A percentile compares a stretch with the other conserved stretches of the same genome.
Conservation (phyloP, 2,329 filamentous ascomycete species). For the Colletotrichum sidae region DNA sequence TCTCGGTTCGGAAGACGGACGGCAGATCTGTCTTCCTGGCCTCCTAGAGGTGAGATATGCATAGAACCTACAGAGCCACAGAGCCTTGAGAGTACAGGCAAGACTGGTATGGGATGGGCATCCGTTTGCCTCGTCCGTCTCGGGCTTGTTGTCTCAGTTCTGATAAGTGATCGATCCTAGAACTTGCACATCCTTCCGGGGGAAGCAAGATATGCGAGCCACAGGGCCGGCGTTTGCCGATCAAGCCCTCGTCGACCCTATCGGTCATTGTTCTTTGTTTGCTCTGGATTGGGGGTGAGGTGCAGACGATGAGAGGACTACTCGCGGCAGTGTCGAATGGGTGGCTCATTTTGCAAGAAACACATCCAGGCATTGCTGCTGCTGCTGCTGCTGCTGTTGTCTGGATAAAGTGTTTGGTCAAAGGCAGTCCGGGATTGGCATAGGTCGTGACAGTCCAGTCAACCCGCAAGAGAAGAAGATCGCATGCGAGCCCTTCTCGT, state of each 20-base stretch:
- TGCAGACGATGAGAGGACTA: not conserved
- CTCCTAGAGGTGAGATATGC: no score
- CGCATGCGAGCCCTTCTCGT: not conserved
- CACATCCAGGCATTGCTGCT: not conserved
- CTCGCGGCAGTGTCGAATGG: not conserved
- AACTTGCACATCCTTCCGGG: slow-evolving; percentile 13
- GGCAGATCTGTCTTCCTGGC: no score
- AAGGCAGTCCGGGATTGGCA: not conserved
- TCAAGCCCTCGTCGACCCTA: slow-evolving; percentile 3
- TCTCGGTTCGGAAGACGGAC: no score
- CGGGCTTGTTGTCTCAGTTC: not conserved
- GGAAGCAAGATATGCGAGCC: slow-evolving; percentile 2
- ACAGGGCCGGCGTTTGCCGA: slow-evolving; percentile 11
- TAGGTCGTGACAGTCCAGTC: no score
- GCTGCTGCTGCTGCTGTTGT: no score
- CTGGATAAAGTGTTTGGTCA: no score
- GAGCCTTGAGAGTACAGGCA: no score
- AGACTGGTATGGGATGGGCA: not conserved
- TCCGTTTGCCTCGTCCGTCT: not conserved
- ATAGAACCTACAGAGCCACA: no score
- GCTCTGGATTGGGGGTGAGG: not conserved
- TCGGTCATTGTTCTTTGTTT: slow-evolving; percentile 19
- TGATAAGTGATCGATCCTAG: slow-evolving; percentile 26
- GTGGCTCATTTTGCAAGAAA: not conserved
- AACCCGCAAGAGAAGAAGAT: no score